Evolutionary conservation across 192 early-diverging fungal species (phyloP), one percentile per base, ranked within the genome.

Genomic region (Coemansia sp.): DNA sequence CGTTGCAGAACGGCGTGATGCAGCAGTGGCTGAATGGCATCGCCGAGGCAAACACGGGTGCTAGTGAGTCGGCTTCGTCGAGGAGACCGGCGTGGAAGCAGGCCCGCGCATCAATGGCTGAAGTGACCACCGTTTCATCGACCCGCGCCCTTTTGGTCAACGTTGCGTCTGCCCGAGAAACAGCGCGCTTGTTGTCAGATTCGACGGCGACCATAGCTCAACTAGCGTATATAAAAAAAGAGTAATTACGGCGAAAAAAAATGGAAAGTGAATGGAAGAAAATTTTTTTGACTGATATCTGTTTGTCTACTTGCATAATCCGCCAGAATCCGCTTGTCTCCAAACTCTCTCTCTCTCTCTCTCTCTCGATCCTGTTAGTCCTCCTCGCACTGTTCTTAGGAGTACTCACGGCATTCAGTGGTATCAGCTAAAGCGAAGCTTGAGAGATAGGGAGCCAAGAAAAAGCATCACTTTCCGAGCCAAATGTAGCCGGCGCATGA

Each of bases 1-100:
- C 89, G 60, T 84, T 70, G 62, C 90, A 76, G 34, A 94, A 84
- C 22, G 85, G 70, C 29, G 79, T 71, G 15, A 94, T 90, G 62
- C 85, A 81, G 67, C 80, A 80, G 80, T 94, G 92, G 18, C 75
- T 69, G 78, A 88, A 94, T 5, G 93, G 93, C 49, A 77, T 68
- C 15, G 88, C 87, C 3, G 40, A 36, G 7, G 57, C 64, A 39
- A 75, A 76, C 33, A 65, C 49, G 18, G 29, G 15, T 18, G 67
- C 6, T 3, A 81, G 67, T 12, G 53, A 53, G 52, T 73, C 73
- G 3, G 50, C 60, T 20, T 47, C 70, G 70, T 70, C 73, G 15
- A 81, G 64, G 18, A 81, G 74, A 22, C 70, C 79, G 18, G 57
- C 38, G 39, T 60, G 47, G 57, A 75, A 81, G 70, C 70, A 81